These are phyloP conservation scores for Tarenaya hassleriana DNA, from an alignment of 345 rosid genomes.

Conservation along the genomic window DNA sequence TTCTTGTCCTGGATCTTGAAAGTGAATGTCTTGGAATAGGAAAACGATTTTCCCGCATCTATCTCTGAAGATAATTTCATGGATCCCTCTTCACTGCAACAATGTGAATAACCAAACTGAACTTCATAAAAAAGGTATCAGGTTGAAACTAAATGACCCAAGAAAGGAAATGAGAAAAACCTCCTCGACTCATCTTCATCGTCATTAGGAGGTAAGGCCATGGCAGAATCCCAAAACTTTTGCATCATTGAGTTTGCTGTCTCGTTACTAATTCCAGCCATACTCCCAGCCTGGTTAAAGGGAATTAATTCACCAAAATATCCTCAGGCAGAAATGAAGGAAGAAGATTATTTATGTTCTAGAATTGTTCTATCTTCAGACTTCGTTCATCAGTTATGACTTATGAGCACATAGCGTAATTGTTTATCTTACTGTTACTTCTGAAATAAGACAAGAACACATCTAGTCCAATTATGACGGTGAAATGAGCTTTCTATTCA, in stretches of 20 bases:
- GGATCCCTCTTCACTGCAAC: conserved; percentile 69
- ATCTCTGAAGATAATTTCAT: conserved; percentile 68
- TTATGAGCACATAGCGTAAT: too few species aligned
- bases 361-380: too few species aligned
- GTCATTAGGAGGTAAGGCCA: conserved; percentile 61
- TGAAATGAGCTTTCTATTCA: neutral
- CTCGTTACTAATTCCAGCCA: conserved; percentile 67
- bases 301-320: neutral
- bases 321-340: too few species aligned
- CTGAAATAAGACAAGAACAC: neutral
- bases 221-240: conserved; percentile 98
- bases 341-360: too few species aligned
- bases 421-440: too few species aligned
- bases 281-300: conserved; percentile 54
- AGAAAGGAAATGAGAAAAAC: conserved; percentile 27
- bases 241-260: conserved; percentile 83
- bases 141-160: conserved; percentile 11
- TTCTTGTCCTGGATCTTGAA: conserved; percentile 82
- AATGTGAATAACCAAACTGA: neutral
- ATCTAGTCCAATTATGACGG: neutral
- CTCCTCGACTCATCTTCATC: conserved; percentile 84
- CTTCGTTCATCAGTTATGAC: too few species aligned
- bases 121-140: neutral
- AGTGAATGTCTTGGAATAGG: conserved; percentile 50
- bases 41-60: conserved; percentile 52